Evolutionary conservation across 176 grass and related monocot species (phyloP), one percentile per base, ranked within the genome.

Genomic region (Poa pratensis): DNA sequence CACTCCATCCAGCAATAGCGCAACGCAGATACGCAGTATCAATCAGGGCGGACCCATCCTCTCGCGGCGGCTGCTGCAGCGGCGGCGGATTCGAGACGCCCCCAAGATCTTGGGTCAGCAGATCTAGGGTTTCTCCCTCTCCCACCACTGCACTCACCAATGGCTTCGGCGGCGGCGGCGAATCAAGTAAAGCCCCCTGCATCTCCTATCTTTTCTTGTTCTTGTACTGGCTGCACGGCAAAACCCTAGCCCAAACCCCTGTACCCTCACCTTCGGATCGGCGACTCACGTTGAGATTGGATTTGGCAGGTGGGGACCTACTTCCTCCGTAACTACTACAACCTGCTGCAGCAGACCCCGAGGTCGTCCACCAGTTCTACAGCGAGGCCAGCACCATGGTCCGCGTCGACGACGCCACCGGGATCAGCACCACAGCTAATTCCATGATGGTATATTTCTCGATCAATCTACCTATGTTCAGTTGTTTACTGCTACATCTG

Each of bases 351-450:
- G 86, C 88, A 90, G 67, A 89, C 71, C 7, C 94, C 0, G 80
- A 92, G 67, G 85, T 94, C 11, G 92, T 94, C 73, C 90, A 94
- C 70, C 94, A 97, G 88, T 97, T 97, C 81, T 97, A 97, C 90
- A 97, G 73, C 73, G 92, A 94, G 0, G 88, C 86, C 4, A 97
- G 92, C 75, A 97, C 90, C 73, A 88, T 94, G 94, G 87, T 94
- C 61, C 90, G 92, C 59, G 81, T 97, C 37, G 92, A 97, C 72
- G 88, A 90, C 68, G 61, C 84, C 61, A 80, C 84, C 28, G 89
- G 85, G 22, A 91, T 84, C 0, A 87, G 67, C 19, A 42, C 84
- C 65, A 91, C 90, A 7, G 94, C 90, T 32, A 86, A 60, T 24
- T 86, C 75, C 12, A 97, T 97, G 86, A 84, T 97, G 88, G 94